Base-by-base conservation (phyloP, 176 grass and related monocot genomes). In the Calamus simplicifolius region DNA sequence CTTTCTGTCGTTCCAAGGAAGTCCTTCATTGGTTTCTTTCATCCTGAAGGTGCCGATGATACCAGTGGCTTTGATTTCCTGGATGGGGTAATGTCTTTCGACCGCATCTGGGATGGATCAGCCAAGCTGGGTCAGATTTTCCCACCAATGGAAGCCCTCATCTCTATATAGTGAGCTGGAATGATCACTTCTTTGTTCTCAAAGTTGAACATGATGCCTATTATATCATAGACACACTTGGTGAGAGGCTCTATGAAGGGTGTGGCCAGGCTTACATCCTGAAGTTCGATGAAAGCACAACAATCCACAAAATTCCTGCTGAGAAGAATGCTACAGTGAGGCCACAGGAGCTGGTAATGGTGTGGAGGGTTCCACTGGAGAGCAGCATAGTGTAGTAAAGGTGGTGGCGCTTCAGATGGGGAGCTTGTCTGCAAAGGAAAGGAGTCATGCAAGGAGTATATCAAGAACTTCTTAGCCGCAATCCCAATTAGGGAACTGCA, bases 81-180 rank as follows among this genome's bases (percentile, higher is more conserved):
- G 6, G 17, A 56, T 48, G 65, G 27, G 55, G 65, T 51, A 4
- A 68, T 68, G 65, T 56, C 65, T 5, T 68, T 68, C 3, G 65
- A 68, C 28, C 23, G 65, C 65, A 68, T 68, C 65, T 68, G 65
- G 65, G 52, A 68, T 25, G 65, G 23, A 68, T 68, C n/a, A 68
- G 65, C n/a, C 17, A 19, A 55, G 29, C 17, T 25, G 52, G 65
- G 5, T 48, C 18, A 25, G 27, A 68, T 10, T 48, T 15, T 29
- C 6, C 49, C 5, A 66, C 19, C 16, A 13, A 53, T 31, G 63
- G 35, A 53, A 16, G 16, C 13, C 28, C 65, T 56, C 55, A 52
- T 21, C 51, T 68, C 4, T 68, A 68, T 6, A 55, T 68, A 13
- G 65, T 68, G 12, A 68, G 65, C n/a, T 68, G 65, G 65, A 68